Percentiles rank a stretch among this genome's conserved stretches.
These are phyloP conservation scores for Eimeria brunetti DNA, from an alignment of 169 alveolate species.

Conservation along the genomic window DNA sequence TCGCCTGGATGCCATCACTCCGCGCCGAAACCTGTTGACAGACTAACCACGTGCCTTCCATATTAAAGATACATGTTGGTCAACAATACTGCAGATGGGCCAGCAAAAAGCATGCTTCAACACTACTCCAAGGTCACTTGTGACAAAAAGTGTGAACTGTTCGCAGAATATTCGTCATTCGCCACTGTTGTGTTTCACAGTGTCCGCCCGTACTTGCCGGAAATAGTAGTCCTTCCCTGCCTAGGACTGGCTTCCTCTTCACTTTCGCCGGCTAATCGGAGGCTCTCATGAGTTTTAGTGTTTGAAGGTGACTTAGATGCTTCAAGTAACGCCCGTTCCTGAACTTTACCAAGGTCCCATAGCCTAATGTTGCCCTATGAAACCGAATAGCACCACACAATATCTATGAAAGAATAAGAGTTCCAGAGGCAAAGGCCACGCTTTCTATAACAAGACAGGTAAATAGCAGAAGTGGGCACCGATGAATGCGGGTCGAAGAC, in stretches of 20 bases:
- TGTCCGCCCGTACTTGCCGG: neutral
- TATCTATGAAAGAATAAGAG: neutral
- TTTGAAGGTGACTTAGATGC: neutral
- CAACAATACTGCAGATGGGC: too few relatives aligned
- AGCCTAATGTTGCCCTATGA: conserved; percentile 32
- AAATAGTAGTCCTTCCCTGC: neutral
- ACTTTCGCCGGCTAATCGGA: neutral
- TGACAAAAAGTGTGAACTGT: neutral
- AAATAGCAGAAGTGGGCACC: too few relatives aligned
- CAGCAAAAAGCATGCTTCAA: neutral
- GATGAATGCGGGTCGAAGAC: too few relatives aligned
- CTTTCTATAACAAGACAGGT: too few relatives aligned
- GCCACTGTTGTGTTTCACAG: neutral
- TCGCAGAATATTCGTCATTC: too few relatives aligned
- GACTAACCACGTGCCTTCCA: neutral
- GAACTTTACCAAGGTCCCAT: conserved; percentile 60
- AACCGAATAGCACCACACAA: neutral
- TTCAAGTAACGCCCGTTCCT: conserved; percentile 8
- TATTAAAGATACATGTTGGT: neutral
- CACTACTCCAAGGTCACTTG: neutral
- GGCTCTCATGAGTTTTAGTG: neutral
- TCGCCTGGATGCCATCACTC: conserved; percentile 41
- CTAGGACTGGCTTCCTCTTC: conserved; percentile 13
- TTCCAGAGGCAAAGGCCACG: neutral
- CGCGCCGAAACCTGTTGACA: conserved; percentile 13